Evolutionary conservation across 2,329 filamentous ascomycete species (phyloP), one percentile per base, ranked within the genome.

Genomic region (Neonectria neomacrospora): DNA sequence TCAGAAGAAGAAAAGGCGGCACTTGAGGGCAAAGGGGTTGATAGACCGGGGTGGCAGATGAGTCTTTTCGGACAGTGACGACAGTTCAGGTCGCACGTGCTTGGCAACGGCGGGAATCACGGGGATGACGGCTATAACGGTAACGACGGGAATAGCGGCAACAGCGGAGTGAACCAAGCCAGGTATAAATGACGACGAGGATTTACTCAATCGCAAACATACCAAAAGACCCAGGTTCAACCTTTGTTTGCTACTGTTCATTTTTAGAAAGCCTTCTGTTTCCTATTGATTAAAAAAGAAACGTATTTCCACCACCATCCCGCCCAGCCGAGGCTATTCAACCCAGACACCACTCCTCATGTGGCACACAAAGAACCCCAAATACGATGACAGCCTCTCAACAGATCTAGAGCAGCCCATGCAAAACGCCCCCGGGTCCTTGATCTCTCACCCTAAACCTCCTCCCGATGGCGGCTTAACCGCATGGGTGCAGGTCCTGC

Each of bases 401-500:
- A 28, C 55, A 12, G 66, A 68, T 20, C 14, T 64, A 1, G 67
- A 70, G 22, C 57, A 57, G 7, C 18, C 54, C 28, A 7, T 1
- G 3, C 60, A 45, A 39, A 30, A 52, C 26, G 34, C 39, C 12
- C 23, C 12, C 44, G 51, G 54, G 39, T 42, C 23, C 2, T 8
- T n/a, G 1, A 2, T 5, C 28, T n/a, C 37, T 2, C 18, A 56
- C 2, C 2, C 42, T 0, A 10, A 62, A 3, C 20, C 58, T 7
- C 62, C 67, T 18, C 67, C 70, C 5, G 70, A 72, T 6, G 66
- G 69, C 6, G 69, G 70, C 5, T 30, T 54, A 14, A 69, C 69
- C 8, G 70, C 69, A 5, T 80, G 76, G 78, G 65, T 70, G 1
- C 77, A 79, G 51, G 76, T 74, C 0, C 47, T 73, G 0, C 71